phyloP scores from a whole-genome alignment of 169 alveolate genomes.

The Plasmodium cynomolgi region DNA sequence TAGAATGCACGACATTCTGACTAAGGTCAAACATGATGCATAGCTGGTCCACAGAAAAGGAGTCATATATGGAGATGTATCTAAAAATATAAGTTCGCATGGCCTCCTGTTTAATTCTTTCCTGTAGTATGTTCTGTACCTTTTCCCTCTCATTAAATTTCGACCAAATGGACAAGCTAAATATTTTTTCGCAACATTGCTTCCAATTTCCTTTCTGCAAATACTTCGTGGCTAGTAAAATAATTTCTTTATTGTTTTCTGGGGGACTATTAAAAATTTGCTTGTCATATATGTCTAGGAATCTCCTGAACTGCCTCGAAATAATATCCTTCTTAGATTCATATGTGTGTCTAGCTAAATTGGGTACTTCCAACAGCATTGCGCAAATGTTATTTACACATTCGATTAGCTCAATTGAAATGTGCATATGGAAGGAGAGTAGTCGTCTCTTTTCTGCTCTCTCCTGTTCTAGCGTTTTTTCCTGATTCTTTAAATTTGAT shows the following conservation, averaged over 20 bases:
- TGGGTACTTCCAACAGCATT: constrained; percentile 93
- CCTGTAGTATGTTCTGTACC: constrained; percentile 87
- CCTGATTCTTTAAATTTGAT: constrained; percentile 90
- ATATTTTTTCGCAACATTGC: constrained; percentile 90
- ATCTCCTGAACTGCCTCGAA: constrained; percentile 92
- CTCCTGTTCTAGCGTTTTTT: constrained; percentile 95
- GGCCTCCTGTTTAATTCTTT: constrained; percentile 94
- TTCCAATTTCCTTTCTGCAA: constrained; percentile 96
- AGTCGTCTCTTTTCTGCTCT: constrained; percentile 95
- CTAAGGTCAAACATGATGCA: constrained; percentile 89
- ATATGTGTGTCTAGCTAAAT: constrained; percentile 88
- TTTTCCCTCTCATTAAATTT: constrained; percentile 88
- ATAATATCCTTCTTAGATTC: constrained; percentile 80
- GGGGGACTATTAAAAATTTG: constrained; percentile 97
- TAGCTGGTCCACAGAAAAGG: constrained; percentile 89
- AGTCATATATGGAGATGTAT: constrained; percentile 87
- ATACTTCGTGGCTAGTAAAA: constrained; percentile 92
- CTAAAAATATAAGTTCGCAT: constrained; percentile 93
- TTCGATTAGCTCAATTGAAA: constrained; percentile 95
- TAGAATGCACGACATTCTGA: constrained; percentile 87
- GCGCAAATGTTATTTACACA: constrained; percentile 94
- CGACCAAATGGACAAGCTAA: constrained; percentile 89
- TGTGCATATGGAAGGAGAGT: constrained; percentile 98
- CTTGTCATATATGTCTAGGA: constrained; percentile 93
- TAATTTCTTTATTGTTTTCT: constrained; percentile 94